Conservation (phyloP, 2,329 filamentous ascomycete genomes). For the Colletotrichum australisinense region DNA sequence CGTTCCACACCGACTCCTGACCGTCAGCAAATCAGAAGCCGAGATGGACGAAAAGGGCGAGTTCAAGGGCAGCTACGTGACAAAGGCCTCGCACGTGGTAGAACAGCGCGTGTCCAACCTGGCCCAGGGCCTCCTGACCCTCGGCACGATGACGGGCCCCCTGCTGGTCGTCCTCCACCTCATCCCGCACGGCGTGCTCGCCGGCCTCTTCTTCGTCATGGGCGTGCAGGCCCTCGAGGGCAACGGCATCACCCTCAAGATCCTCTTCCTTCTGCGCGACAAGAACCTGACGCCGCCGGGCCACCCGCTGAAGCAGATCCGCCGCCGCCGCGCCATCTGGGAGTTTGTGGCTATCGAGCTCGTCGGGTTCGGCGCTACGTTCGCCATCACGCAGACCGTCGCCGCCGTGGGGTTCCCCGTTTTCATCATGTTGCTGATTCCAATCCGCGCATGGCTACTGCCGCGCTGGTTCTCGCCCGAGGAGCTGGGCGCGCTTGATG, state of each 20-base stretch:
- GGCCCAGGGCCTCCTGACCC: conserved; percentile 79
- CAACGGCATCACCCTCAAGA: conserved; percentile 82
- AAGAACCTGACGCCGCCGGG: conserved; percentile 66
- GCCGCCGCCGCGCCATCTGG: conserved; percentile 76
- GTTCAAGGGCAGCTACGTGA: conserved; percentile 66
- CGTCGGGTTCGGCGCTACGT: conserved; percentile 79
- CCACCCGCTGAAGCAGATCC: conserved; percentile 70
- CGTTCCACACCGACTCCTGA: conserved; percentile 86
- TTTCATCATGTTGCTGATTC: conserved; percentile 77
- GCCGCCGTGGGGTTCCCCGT: conserved; percentile 85
- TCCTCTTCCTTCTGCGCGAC: conserved; percentile 78
- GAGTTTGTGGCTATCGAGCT: conserved; percentile 76
- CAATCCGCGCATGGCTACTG: conserved; percentile 72
- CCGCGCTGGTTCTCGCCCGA: conserved; percentile 69
- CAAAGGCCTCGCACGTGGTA: conserved; percentile 71
- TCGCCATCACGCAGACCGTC: conserved; percentile 86
- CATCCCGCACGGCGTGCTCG: conserved; percentile 83
- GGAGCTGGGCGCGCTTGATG: conserved; percentile 74
- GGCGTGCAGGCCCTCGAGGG: conserved; percentile 80
- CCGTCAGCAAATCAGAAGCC: conserved; percentile 67
- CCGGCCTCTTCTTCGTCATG: conserved; percentile 88
- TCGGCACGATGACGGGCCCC: conserved; percentile 83
- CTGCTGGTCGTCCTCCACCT: conserved; percentile 79
- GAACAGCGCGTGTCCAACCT: conserved; percentile 86
- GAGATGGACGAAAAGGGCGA: conserved; percentile 64